Base-by-base conservation (phyloP, 495 filamentous ascomycete genomes). In the Penicillium samsonianum region DNA sequence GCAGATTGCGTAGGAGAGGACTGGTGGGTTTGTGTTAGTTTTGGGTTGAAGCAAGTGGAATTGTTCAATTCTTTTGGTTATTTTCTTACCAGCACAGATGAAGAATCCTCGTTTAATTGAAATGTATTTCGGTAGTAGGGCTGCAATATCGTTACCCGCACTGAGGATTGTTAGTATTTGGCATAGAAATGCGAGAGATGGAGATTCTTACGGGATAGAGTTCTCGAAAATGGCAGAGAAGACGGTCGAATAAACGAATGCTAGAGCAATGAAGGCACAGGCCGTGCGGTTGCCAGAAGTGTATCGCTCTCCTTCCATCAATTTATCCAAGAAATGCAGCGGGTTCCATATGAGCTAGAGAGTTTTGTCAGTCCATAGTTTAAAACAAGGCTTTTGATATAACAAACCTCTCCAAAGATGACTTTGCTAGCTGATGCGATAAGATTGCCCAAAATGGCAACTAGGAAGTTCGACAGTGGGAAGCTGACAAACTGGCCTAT, bases 401-500 rank as follows among this genome's bases (percentile, higher is more conserved):
- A 3, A 59, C 54, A 4, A 31, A 68, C 65, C 57, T 67, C 55
- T 47, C 66, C 63, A 46, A 68, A 67, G 5, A 65, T 55, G 1
- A 33, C 56, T 30, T 64, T 51, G 44, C 66, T 65, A 5, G 60
- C 55, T 0, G 61, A 53, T 11, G 63, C 65, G 40, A 68, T 69
- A 0, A 69, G 41, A 53, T 65, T 65, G 3, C 64, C 60, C 17
- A 67, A 22, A 30, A 70, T 48, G 1, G 58, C 63, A 19, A 71
- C 49, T 10, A 67, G 26, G n/a, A 73, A 49, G 35, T 67, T 69
- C 2, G 72, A 64, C 1, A 73, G 2, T 0, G 71, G 70, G 42
- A 75, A 73, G 51, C 72, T 70, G 42, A 75, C 17, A 6, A 72
- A 31, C 38, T 75, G 71, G 10, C 70, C 70, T 6, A 69, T 37